Evolutionary conservation across 2,329 filamentous ascomycete species (phyloP).

Genomic region (Uncinocarpus reesii): DNA sequence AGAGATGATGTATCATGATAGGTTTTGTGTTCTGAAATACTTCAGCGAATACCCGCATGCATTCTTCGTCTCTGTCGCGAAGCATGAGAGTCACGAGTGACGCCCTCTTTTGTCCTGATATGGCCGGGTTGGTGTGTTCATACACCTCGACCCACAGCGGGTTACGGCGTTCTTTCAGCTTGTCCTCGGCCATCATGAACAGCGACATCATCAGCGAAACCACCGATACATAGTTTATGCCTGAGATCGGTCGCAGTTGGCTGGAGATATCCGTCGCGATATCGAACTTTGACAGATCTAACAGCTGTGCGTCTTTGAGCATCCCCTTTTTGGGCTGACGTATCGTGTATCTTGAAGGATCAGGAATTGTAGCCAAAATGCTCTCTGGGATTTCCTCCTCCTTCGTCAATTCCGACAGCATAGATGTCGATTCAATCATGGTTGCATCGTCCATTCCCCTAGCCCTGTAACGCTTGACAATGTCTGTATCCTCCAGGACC

Average conservation of each 20-base stretch:
- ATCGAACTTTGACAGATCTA: slow-evolving; percentile 20
- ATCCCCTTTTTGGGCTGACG: not conserved
- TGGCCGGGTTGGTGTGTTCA: slow-evolving; percentile 17
- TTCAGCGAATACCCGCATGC: slow-evolving; percentile 23
- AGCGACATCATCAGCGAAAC: slow-evolving; percentile 20
- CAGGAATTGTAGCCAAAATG: slow-evolving; percentile 4
- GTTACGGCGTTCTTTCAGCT: slow-evolving; percentile 22
- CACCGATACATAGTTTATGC: slow-evolving; percentile 29
- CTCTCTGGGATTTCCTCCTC: not conserved
- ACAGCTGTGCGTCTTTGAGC: slow-evolving; percentile 12
- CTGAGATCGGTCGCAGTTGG: slow-evolving; percentile 21
- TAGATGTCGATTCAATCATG: slow-evolving; percentile 12
- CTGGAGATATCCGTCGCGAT: slow-evolving; percentile 26
- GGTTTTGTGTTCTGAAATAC: slow-evolving; percentile 22
- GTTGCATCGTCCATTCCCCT: slow-evolving; percentile 17
- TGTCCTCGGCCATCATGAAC: slow-evolving; percentile 24
- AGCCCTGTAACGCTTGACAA: slow-evolving; percentile 22
- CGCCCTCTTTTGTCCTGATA: slow-evolving; percentile 20
- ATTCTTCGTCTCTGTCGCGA: slow-evolving; percentile 23
- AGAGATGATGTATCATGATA: slow-evolving; percentile 26
- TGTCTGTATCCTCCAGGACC: slow-evolving; percentile 23
- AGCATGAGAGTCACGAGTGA: slow-evolving; percentile 21
- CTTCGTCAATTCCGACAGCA: not conserved
- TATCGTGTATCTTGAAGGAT: slow-evolving; percentile 6
- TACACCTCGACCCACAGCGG: slow-evolving; percentile 25